A percentile compares a stretch with the other conserved stretches of the same genome.
phyloP scores from a whole-genome alignment of 768 basidiomycete species.

The Daedalea quercina region DNA sequence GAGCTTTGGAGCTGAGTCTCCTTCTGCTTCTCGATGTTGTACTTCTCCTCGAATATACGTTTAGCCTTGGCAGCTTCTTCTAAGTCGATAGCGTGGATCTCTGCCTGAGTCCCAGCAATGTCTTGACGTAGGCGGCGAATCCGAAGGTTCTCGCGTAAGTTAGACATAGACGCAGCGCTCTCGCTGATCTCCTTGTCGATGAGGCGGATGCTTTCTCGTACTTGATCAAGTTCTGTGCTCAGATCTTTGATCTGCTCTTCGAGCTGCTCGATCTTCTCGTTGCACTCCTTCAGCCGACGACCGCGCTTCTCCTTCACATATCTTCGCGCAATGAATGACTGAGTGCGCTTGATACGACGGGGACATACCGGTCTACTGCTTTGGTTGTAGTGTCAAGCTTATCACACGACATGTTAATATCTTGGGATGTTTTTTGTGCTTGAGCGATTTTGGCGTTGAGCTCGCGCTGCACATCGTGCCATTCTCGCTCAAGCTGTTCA shows the following conservation, averaged over 20 bases:
- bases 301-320: conserved; percentile 68
- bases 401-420: conserved; percentile 60
- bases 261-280: conserved; percentile 42
- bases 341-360: background rate
- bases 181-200: conserved; percentile 79
- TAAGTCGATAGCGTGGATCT: conserved; percentile 75
- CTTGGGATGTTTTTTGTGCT: conserved; percentile 52
- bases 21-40: conserved; percentile 59
- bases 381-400: conserved; percentile 55
- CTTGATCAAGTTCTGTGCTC: conserved; percentile 31
- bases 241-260: conserved; percentile 40
- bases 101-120: conserved; percentile 56
- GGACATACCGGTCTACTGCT: conserved; percentile 53
- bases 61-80: conserved; percentile 81
- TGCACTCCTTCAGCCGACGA: conserved; percentile 52
- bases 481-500: conserved; percentile 50
- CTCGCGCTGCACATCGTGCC: conserved; percentile 43
- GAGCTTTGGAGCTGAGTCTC: conserved; percentile 67
- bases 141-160: conserved; percentile 78
- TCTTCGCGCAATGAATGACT: conserved; percentile 30
- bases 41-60: conserved; percentile 80
- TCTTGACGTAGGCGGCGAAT: conserved; percentile 62
- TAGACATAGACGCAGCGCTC: conserved; percentile 60
- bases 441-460: conserved; percentile 40
- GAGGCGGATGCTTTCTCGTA: conserved; percentile 39